These are phyloP conservation scores for Coniophora puteana DNA, from an alignment of 1,284 basidiomycete species.

Conservation along the genomic window DNA sequence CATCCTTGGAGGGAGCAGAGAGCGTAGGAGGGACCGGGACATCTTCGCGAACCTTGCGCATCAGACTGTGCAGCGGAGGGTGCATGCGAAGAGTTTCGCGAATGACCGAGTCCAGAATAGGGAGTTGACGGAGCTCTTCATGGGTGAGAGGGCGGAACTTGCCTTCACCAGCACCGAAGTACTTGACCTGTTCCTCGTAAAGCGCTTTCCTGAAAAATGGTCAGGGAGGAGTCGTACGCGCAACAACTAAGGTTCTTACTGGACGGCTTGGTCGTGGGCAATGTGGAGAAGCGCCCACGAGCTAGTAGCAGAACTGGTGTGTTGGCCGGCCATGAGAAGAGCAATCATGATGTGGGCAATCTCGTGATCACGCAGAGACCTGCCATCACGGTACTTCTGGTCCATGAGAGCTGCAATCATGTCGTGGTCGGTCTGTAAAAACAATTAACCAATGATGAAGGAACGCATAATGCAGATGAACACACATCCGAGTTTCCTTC, in stretches of 20 bases:
- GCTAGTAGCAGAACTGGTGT: conserved; percentile 90
- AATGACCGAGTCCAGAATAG: conserved; percentile 86
- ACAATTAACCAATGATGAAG: conserved; percentile 6
- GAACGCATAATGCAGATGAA: not conserved
- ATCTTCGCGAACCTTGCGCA: conserved; percentile 87
- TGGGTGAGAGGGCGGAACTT: conserved; percentile 80
- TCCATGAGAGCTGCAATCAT: conserved; percentile 90
- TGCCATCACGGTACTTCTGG: conserved; percentile 86
- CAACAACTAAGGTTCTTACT: conserved; percentile 44
- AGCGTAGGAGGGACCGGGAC: conserved; percentile 83
- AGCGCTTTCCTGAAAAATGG: conserved; percentile 55
- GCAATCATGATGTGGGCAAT: conserved; percentile 98
- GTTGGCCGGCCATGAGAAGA: conserved; percentile 96
- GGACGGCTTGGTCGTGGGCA: conserved; percentile 75
- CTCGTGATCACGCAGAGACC: conserved; percentile 80
- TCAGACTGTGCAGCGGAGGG: conserved; percentile 90
- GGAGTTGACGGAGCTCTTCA: conserved; percentile 83
- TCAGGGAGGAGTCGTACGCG: not conserved
- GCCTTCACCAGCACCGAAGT: conserved; percentile 81
- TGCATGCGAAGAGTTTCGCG: conserved; percentile 92
- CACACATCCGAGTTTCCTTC: conserved; percentile 39
- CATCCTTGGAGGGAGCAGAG: conserved; percentile 70
- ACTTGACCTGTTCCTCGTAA: conserved; percentile 86
- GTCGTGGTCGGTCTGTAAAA: conserved; percentile 71
- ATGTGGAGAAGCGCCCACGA: conserved; percentile 94